Evolutionary conservation across 345 rosid species (phyloP), one percentile per base, ranked within the genome.

Genomic region (Aquilaria sinensis): DNA sequence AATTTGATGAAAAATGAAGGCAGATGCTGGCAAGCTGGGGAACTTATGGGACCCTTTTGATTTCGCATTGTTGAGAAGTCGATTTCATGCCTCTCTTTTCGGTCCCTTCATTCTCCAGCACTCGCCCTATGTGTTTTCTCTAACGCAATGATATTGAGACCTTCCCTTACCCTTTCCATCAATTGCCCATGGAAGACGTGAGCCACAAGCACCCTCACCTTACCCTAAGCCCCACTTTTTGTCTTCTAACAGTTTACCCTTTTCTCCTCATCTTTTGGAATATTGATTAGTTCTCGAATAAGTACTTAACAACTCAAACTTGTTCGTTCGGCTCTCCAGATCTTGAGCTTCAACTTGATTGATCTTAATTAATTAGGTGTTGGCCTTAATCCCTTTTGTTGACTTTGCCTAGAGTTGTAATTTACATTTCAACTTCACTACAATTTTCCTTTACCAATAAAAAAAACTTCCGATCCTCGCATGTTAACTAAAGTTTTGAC

Each of bases 31-130:
- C 74, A 62, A 65, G 57, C 64, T 72, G 62, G 93, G 97, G 76
- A 72, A 75, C 93, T 60, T 52, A 73, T 61, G 83, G 89, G 89
- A 16, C 96, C 92, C 78, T 61, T 47, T 43, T 70, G 80, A 71
- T 59, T 64, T 50, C 62, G 64, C 75, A 75, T 79, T 62, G 84
- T 70, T 79, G 84, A 79, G 58, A 73, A 74, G 92, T 85, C 97
- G 75, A 78, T 78, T 72, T 82, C 92, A 77, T 8, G 77, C 73
- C 76, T 66, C 66, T 65, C 79, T 73, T 81, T 72, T 57, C 43
- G 34, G 66, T 60, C 72, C 72, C 70, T 78, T 80, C 64, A 46
- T 31, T 55, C 67, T 56, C 75, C 80, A 76, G 72, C 83, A 71
- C 58, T 30, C 58, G 62, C 76, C 72, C 74, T 75, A 69, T 79